Evolutionary conservation across 139 green algal genomes (phyloP).

Genomic region (Limnomonas spitsbergensis): DNA sequence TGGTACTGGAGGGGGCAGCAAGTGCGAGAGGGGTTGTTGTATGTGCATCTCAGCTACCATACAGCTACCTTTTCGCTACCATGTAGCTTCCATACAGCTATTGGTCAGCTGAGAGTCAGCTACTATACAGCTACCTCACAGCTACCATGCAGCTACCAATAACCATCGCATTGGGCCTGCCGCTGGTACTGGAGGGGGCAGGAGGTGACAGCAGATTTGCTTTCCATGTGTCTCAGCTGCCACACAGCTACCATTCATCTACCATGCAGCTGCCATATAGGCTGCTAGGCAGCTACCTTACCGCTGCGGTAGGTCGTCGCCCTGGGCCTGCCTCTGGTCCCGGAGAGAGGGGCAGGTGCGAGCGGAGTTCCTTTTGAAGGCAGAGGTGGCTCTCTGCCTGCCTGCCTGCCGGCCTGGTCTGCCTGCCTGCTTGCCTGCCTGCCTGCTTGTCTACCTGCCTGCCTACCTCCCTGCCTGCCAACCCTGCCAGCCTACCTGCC

Average conservation of each 20-base stretch:
- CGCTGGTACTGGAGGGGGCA: slow-evolving; percentile 32
- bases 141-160: slow-evolving; percentile 22
- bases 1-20: slow-evolving; percentile 26
- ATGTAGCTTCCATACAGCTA: too few species aligned
- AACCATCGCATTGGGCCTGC: slow-evolving; percentile 50
- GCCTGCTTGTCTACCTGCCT: background rate
- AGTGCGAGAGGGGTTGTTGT: background rate
- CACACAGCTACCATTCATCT: too few species aligned
- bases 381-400: background rate
- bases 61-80: too few species aligned
- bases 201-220: background rate
- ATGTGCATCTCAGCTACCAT: too few species aligned
- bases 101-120: too few species aligned
- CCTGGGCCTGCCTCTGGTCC: slow-evolving; percentile 50
- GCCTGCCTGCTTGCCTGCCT: background rate
- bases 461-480: background rate
- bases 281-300: too few species aligned
- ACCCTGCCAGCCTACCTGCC: background rate
- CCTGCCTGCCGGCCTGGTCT: background rate
- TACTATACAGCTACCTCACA: too few species aligned
- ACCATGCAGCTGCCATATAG: too few species aligned
- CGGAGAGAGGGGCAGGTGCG: slow-evolving; percentile 22
- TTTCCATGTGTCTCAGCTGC: too few species aligned
- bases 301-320: slow-evolving; percentile 36
- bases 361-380: too few species aligned